These are phyloP conservation scores for Trichoderma koningii DNA, from an alignment of 2,329 filamentous ascomycete genomes.

Conservation along the genomic window DNA sequence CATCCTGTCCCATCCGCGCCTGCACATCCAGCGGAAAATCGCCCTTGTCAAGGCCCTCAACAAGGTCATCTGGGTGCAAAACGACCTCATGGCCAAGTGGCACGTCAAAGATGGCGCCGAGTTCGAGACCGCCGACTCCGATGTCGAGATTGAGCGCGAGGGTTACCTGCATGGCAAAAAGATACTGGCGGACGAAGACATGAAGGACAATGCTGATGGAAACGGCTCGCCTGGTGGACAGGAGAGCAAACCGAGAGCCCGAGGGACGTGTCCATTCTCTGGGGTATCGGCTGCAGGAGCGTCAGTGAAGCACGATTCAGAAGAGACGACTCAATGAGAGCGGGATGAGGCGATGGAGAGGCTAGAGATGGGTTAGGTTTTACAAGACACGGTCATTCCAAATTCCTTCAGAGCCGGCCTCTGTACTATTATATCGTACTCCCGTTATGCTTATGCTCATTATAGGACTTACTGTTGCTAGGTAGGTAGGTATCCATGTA, in stretches of 20 bases:
- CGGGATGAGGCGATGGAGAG: no score
- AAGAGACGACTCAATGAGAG: background rate
- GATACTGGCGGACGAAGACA: slow-evolving; percentile 48
- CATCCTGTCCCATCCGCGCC: slow-evolving; percentile 68
- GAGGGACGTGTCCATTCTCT: slow-evolving; percentile 22
- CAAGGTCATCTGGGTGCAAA: slow-evolving; percentile 87
- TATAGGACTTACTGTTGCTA: background rate
- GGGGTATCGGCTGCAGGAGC: slow-evolving; percentile 13
- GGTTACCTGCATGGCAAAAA: slow-evolving; percentile 66
- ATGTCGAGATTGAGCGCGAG: slow-evolving; percentile 59
- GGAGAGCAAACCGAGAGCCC: background rate
- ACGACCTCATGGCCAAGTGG: slow-evolving; percentile 84
- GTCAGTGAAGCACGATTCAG: slow-evolving; percentile 5
- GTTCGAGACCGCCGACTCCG: slow-evolving; percentile 49
- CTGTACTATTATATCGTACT: background rate
- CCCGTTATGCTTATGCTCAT: background rate
- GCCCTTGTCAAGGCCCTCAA: slow-evolving; percentile 73
- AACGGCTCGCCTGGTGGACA: background rate
- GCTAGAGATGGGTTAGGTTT: background rate
- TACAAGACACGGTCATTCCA: background rate
- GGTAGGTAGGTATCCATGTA: background rate
- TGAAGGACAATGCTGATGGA: background rate
- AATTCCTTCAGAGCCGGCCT: background rate
- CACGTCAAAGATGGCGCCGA: slow-evolving; percentile 71
- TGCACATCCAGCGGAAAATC: slow-evolving; percentile 69